These are phyloP conservation scores for Corymbia citriodora DNA, from an alignment of 441 rosid genomes.

Conservation along the genomic window DNA sequence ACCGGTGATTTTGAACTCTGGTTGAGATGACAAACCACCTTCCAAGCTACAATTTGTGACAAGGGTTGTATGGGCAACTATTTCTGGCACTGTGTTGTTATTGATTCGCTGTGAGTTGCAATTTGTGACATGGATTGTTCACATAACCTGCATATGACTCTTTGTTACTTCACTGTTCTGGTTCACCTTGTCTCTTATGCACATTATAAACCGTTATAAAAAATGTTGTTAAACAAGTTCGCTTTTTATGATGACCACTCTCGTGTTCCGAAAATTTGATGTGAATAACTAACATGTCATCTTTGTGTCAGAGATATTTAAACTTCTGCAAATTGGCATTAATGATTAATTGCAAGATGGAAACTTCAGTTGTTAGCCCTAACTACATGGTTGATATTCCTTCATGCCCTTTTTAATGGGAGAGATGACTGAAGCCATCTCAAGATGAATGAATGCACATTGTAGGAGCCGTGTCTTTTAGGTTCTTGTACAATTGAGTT, in stretches of 20 bases:
- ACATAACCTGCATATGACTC: background rate
- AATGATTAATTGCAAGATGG: background rate
- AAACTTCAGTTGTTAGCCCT: background rate
- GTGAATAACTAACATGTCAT: background rate
- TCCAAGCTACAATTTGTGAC: background rate
- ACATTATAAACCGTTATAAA: background rate
- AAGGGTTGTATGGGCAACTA: background rate
- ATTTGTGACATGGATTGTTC: background rate
- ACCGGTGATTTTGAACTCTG: background rate
- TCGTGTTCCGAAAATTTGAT: background rate
- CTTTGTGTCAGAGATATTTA: background rate
- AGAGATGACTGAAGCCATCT: background rate
- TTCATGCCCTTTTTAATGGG: background rate
- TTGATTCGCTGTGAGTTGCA: background rate
- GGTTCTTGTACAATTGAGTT: background rate
- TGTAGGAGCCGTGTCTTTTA: background rate
- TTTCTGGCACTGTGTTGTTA: background rate
- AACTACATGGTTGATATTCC: background rate
- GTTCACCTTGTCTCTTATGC: background rate
- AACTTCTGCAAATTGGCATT: background rate
- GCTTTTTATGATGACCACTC: background rate
- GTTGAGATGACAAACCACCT: background rate
- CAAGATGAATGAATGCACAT: background rate
- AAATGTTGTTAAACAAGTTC: background rate
- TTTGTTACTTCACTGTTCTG: background rate